Percentiles rank a stretch among this genome's conserved stretches.
Evolutionary conservation across 805 yeast genomes (phyloP).

Genomic region (Blastobotrys parvus): DNA sequence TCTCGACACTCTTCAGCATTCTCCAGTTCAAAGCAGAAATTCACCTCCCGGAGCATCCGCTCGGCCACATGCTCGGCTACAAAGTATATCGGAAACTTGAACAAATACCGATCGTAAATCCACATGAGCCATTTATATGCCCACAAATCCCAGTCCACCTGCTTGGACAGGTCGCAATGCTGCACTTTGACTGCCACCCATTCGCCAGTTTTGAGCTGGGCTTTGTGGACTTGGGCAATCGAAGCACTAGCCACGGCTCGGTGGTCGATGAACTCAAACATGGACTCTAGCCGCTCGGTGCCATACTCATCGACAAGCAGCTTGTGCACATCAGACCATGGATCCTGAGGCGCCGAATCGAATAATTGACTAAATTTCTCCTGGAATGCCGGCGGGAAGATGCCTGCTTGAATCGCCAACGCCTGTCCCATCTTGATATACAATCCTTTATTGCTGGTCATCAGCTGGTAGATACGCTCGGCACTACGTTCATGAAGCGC

Average conservation of each 20-base stretch:
- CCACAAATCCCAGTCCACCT: constrained; percentile 51
- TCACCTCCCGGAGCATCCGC: constrained; percentile 51
- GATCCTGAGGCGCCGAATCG: constrained; percentile 59
- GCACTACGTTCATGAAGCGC: constrained; percentile 55
- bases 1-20: constrained; percentile 40
- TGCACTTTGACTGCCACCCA: constrained; percentile 90
- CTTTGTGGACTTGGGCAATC: constrained; percentile 88
- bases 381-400: constrained; percentile 60
- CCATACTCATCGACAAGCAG: constrained; percentile 31
- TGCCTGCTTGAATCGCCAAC: constrained; percentile 62
- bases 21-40: constrained; percentile 47
- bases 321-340: constrained; percentile 32
- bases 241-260: constrained; percentile 72
- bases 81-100: constrained; percentile 55
- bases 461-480: constrained; percentile 37
- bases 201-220: constrained; percentile 52
- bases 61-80: constrained; percentile 50
- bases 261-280: constrained; percentile 43
- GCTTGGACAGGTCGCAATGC: constrained; percentile 58
- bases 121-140: constrained; percentile 47
- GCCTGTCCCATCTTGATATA: constrained; percentile 76
- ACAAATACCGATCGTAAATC: constrained; percentile 44
- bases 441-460: constrained; percentile 45
- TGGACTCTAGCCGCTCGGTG: constrained; percentile 33
- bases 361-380: constrained; percentile 48